Evolutionary conservation across 805 yeast genomes (phyloP), one percentile per base, ranked within the genome.

Genomic region (Ogataea ganodermae): DNA sequence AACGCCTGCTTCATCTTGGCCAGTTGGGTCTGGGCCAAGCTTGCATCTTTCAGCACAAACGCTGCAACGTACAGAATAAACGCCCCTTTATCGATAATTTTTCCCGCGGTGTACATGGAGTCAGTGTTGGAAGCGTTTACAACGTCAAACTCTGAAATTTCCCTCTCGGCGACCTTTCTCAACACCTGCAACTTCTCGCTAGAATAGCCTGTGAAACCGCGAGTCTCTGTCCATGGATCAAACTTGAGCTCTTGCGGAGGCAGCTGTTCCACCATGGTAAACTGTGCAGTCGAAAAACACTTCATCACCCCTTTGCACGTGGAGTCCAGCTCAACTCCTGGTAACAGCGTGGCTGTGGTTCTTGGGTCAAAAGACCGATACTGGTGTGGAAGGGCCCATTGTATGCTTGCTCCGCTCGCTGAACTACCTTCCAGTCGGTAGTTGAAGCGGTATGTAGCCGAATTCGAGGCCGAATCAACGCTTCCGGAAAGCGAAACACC

Each of bases 21-120:
- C 36, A 89, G 69, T 32, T 86, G 69, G 7, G 64, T 63, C 12
- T 63, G 56, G 1, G 94, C 76, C 46, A 85, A 66, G 1, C 60
- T 63, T 0, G 67, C 61, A 60, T 91, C 86, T 16, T 78, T 63
- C 37, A 92, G 65, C 16, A 92, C 74, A 51, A 74, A 82, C 45
- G 85, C 82, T 31, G 84, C 81, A 9, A 83, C 88, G 52, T 86
- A 86, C 12, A 89, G 73, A 44, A 94, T 77, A 74, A 86, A 86
- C 0, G 98, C 97, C 67, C 87, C 94, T 68, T 91, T 94, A 56
- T 90, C 96, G 42, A 91, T 70, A 22, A 81, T 75, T 64, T 94
- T 92, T 10, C 98, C 99, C 2, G 96, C 78, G 17, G 88, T 82
- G 68, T 92, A 92, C 87, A 91, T 91, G 0, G 97, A 89, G 52